These are phyloP conservation scores for Lipomyces starkeyi DNA, from an alignment of 805 yeast species.

Conservation along the genomic window DNA sequence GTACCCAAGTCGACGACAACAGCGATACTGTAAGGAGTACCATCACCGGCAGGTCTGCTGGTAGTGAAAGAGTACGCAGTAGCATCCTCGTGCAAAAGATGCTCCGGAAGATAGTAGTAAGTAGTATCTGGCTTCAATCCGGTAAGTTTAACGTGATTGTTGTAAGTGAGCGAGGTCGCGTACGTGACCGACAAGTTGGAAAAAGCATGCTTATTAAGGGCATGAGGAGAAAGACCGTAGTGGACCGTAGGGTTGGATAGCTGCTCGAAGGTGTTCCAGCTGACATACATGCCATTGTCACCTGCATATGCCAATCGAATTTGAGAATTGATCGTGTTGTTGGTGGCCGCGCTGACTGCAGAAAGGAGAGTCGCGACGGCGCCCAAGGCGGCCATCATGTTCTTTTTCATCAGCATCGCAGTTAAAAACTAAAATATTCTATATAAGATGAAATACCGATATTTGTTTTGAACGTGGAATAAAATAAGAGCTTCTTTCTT, in stretches of 20 bases:
- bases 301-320: constrained; percentile 40
- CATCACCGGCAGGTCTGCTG: constrained; percentile 34
- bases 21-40: constrained; percentile 32
- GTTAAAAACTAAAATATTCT: background rate
- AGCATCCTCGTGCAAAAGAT: constrained; percentile 28
- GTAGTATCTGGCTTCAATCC: constrained; percentile 42
- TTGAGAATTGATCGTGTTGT: constrained; percentile 2
- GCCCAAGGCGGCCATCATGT: constrained; percentile 1
- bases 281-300: constrained; percentile 40
- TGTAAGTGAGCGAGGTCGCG: constrained; percentile 40
- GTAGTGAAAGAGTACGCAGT: constrained; percentile 35
- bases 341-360: constrained; percentile 1
- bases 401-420: background rate
- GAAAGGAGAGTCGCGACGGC: constrained; percentile 2
- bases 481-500: background rate
- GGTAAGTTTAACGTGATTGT: constrained; percentile 42
- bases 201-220: constrained; percentile 2
- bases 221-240: constrained; percentile 39
- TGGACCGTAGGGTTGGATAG: constrained; percentile 39
- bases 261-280: constrained; percentile 42
- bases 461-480: background rate
- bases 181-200: constrained; percentile 38
- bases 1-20: constrained; percentile 37
- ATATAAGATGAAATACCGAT: background rate
- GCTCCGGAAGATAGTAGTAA: constrained; percentile 43